Percentiles rank a stretch among this genome's conserved stretches.
Evolutionary conservation across 1,284 basidiomycete genomes (phyloP).

Genomic region (Omphalotus olearius): DNA sequence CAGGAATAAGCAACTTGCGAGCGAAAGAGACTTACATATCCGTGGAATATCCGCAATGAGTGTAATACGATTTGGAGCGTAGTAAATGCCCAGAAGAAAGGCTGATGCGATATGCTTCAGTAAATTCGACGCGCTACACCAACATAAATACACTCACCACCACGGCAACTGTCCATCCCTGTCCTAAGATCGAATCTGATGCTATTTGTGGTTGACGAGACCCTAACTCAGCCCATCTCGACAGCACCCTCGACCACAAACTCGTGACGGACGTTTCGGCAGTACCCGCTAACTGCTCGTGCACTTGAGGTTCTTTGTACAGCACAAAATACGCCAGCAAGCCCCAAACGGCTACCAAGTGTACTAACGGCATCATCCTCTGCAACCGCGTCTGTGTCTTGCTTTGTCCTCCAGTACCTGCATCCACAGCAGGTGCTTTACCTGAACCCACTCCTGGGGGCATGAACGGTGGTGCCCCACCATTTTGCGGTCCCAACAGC

Average conservation of each 20-base stretch:
- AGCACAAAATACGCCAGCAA: conserved; percentile 65
- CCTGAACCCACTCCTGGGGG: conserved; percentile 14
- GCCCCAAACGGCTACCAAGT: conserved; percentile 57
- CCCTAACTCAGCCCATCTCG: conserved; percentile 54
- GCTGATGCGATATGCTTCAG: conserved; percentile 34
- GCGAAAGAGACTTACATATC: conserved; percentile 46
- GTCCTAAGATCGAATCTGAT: conserved; percentile 16
- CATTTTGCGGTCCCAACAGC: conserved; percentile 14
- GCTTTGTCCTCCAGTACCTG: conserved; percentile 9
- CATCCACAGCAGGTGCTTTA: conserved; percentile 6
- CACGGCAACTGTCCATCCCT: conserved; percentile 43
- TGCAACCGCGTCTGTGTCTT: conserved; percentile 44
- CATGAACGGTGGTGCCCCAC: conserved; percentile 17
- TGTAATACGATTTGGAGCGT: conserved; percentile 66
- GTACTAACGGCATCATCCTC: conserved; percentile 60
- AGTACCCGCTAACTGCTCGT: conserved; percentile 19
- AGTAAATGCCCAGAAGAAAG: conserved; percentile 76
- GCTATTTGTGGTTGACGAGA: conserved; percentile 20
- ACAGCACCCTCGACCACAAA: conserved; percentile 34
- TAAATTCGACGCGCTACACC: not conserved
- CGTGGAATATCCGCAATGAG: conserved; percentile 63
- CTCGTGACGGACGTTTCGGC: conserved; percentile 1
- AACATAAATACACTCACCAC: conserved; percentile 38
- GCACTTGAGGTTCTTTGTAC: conserved; percentile 52
- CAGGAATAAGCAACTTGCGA: not conserved